phyloP scores from a whole-genome alignment of 441 rosid genomes.

The Euphorbia celastroides region DNA sequence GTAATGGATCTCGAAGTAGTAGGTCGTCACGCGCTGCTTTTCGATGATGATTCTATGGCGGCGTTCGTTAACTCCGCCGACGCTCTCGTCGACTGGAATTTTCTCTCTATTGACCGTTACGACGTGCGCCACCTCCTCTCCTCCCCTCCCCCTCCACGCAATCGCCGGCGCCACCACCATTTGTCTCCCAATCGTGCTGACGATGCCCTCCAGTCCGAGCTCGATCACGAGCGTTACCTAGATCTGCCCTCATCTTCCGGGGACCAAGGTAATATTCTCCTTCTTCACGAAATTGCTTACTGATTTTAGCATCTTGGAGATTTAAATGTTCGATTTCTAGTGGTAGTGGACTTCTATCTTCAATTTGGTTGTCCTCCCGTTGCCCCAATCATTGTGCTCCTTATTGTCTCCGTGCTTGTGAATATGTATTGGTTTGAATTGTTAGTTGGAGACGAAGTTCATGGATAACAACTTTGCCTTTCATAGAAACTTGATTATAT shows the following conservation, averaged over 20 bases:
- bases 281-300: not conserved
- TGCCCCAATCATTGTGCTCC: not conserved
- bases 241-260: conserved; percentile 49
- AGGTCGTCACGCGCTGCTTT: conserved; percentile 84
- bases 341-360: not conserved
- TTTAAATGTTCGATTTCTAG: not conserved
- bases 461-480: not conserved
- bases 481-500: not conserved
- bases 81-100: conserved; percentile 90
- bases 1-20: conserved; percentile 70
- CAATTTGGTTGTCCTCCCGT: not conserved
- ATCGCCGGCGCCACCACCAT: conserved; percentile 36
- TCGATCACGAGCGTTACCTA: conserved; percentile 69
- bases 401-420: not conserved
- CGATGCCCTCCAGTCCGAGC: conserved; percentile 44
- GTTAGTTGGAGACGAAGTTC: not conserved
- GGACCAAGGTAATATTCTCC: conserved; percentile 32
- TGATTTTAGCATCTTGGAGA: not conserved
- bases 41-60: conserved; percentile 81
- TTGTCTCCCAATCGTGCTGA: conserved; percentile 25
- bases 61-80: conserved; percentile 66
- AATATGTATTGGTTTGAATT: not conserved
- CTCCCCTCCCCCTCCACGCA: conserved; percentile 68
- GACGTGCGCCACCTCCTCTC: conserved; percentile 93
- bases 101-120: conserved; percentile 84